Evolutionary conservation across 306 rosid genomes (phyloP), one percentile per base, ranked within the genome.

Genomic region (Glycine latifolia): DNA sequence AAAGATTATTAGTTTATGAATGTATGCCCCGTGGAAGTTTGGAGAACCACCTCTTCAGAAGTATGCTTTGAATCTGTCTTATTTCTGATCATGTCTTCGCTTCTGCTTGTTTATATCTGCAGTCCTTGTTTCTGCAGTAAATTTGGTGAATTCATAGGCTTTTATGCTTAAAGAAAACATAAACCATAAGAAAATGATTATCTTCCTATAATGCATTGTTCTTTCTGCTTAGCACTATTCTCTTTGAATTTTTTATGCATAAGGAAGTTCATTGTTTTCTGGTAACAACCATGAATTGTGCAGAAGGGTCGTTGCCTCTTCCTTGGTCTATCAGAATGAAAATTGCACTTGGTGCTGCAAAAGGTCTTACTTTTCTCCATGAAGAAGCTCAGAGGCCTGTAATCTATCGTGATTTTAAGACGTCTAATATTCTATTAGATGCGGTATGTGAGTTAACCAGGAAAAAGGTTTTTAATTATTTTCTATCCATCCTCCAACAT

Each of bases 11-110:
- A 76, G 98, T 91, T 73, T 94, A 94, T 66, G 97, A 94, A 89
- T 95, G 93, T 82, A 86, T 95, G 94, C 97, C 94, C 14, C 94
- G 98, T 15, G 98, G 98, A 89, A 95, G 98, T 86, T 89, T 95
- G 90, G 98, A 95, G 89, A 95, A 92, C 87, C 98, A 95, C 83
- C 98, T 92, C 83, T 95, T 95, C 84, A 91, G 98, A 91, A 92
- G 98, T 95, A 92, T 10, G 80, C 66, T 79, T 66, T 86, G 35
- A 52, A 73, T 73, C 75, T 58, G 46, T 76, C 69, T 74, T 84
- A 39, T 79, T 77, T 84, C 76, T 86, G 11, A 79, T 73, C 72
- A 70, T 75, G 67, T 52, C 39, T 83, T 58, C 37, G 1, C 49
- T 53, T 41, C 41, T 67, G 65, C 71, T 60, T 78, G 68, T 61